phyloP scores from a whole-genome alignment of 148 eudicot species.

The Bassia scoparia region DNA sequence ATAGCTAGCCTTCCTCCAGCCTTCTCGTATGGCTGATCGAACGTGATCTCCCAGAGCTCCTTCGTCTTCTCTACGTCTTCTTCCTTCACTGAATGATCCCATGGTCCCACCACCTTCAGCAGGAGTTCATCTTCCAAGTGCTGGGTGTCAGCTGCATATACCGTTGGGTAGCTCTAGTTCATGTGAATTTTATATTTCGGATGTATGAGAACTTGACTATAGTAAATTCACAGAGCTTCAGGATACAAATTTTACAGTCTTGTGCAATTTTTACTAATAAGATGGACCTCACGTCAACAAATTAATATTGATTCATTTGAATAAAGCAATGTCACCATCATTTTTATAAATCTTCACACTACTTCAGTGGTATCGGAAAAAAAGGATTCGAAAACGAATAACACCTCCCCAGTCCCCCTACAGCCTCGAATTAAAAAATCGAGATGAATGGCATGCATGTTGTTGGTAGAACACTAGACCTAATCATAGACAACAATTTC shows the following conservation, averaged over 20 bases:
- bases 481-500: not conserved
- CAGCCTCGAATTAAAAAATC: not conserved
- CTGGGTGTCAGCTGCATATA: constrained; percentile 65
- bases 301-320: not conserved
- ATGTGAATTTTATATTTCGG: constrained; percentile 28
- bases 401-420: too few relatives aligned
- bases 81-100: constrained; percentile 42
- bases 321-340: not conserved
- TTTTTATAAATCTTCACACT: not conserved
- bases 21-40: constrained; percentile 86
- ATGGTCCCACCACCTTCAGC: constrained; percentile 51
- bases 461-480: not conserved
- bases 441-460: constrained; percentile 5
- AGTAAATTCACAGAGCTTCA: not conserved
- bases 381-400: not conserved
- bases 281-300: not conserved
- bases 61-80: constrained; percentile 54
- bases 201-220: constrained; percentile 22
- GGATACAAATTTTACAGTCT: not conserved
- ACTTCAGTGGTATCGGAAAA: not conserved
- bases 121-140: constrained; percentile 55
- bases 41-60: constrained; percentile 67
- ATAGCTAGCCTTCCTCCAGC: constrained; percentile 57
- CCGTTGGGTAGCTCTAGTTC: constrained; percentile 87
- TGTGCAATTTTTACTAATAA: not conserved